These are phyloP conservation scores for Fusarium haematococcum DNA, from an alignment of 2,329 filamentous ascomycete genomes.

Conservation along the genomic window DNA sequence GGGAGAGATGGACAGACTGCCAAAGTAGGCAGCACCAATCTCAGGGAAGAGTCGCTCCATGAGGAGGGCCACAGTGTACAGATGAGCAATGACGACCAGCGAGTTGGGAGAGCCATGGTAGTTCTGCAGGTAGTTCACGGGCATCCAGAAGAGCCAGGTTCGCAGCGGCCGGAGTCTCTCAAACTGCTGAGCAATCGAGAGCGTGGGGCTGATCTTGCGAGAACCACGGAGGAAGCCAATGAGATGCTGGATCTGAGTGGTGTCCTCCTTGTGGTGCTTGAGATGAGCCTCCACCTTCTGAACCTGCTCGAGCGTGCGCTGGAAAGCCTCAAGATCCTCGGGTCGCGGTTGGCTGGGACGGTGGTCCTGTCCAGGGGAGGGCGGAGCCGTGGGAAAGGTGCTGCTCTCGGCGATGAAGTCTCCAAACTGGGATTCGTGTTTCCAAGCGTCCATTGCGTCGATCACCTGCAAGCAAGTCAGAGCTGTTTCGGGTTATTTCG, in stretches of 20 bases:
- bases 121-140: conserved; percentile 83
- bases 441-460: conserved; percentile 91
- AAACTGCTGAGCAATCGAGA: conserved; percentile 86
- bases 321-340: conserved; percentile 77
- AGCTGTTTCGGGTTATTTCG: background rate
- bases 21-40: conserved; percentile 89
- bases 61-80: conserved; percentile 88
- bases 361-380: conserved; percentile 71
- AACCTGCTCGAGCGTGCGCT: conserved; percentile 74
- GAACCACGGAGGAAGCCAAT: conserved; percentile 79
- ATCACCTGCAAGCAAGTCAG: conserved; percentile 71
- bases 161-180: conserved; percentile 88
- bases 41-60: conserved; percentile 94
- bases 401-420: conserved; percentile 85
- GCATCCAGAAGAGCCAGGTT: conserved; percentile 96
- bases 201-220: conserved; percentile 75
- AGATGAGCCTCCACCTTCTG: conserved; percentile 76
- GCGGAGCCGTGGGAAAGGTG: conserved; percentile 76
- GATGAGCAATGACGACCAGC: conserved; percentile 87
- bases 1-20: conserved; percentile 80
- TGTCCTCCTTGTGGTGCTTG: conserved; percentile 76
- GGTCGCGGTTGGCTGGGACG: conserved; percentile 72
- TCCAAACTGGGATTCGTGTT: conserved; percentile 86
- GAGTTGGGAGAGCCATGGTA: conserved; percentile 81
- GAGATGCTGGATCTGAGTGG: conserved; percentile 75